Conservation (phyloP, 805 yeast genomes). For the Kluyveromyces siamensis region DNA sequence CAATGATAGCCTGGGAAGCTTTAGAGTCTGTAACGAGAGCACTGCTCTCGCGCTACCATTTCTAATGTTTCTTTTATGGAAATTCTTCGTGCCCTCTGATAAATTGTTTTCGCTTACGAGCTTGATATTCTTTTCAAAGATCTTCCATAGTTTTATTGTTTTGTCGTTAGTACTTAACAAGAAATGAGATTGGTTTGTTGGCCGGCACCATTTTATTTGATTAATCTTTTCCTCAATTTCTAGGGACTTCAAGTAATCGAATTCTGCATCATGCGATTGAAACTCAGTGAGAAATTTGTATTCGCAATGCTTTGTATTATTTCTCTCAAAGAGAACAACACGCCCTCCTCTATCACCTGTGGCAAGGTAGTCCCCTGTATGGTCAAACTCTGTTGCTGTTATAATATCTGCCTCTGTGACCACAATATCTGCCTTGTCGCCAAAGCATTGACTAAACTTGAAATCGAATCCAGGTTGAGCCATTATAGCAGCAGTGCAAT, state of each 20-base stretch:
- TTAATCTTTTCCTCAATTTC: slow-evolving; percentile 98
- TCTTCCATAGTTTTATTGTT: slow-evolving; percentile 97
- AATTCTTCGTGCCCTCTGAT: slow-evolving; percentile 31
- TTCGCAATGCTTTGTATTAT: slow-evolving; percentile 72
- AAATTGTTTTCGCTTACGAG: slow-evolving; percentile 88
- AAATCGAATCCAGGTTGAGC: slow-evolving; percentile 31
- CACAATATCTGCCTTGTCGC: slow-evolving; percentile 96
- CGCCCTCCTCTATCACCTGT: slow-evolving; percentile 99
- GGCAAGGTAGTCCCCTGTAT: slow-evolving; percentile 89
- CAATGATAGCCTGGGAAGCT: slow-evolving; percentile 79
- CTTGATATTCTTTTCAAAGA: slow-evolving; percentile 83
- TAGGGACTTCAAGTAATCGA: slow-evolving; percentile 88
- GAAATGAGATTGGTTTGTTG: slow-evolving; percentile 84
- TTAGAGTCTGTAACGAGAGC: slow-evolving; percentile 39
- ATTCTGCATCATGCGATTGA: slow-evolving; percentile 97
- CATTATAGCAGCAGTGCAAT: slow-evolving; percentile 9
- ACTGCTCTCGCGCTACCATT: slow-evolving; percentile 23
- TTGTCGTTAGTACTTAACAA: slow-evolving; percentile 90
- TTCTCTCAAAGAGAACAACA: slow-evolving; percentile 90
- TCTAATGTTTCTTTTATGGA: slow-evolving; percentile 5
- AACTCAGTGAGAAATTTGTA: slow-evolving; percentile 94
- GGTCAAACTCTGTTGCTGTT: slow-evolving; percentile 93
- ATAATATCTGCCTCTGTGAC: slow-evolving; percentile 96
- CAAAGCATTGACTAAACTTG: slow-evolving; percentile 94
- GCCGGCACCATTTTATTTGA: slow-evolving; percentile 91